Conservation (phyloP, 1,284 basidiomycete species). For the Cystobasidium slooffiae region DNA sequence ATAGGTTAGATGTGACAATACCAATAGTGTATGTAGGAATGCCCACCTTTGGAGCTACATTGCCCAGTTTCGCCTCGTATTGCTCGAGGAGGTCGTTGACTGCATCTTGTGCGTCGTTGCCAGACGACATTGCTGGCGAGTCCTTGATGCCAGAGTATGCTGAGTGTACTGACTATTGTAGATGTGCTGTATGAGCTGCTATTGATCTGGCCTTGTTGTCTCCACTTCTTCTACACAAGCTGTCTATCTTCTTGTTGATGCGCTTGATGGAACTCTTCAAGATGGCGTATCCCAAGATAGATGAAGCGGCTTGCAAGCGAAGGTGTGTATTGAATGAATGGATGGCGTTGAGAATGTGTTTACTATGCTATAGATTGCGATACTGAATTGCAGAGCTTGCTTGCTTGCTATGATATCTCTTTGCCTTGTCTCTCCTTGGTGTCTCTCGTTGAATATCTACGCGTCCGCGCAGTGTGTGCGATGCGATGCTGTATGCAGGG, state of each 20-base stretch:
- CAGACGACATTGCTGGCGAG: slow-evolving; percentile 5
- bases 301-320: neutral
- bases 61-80: slow-evolving; percentile 35
- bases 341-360: neutral
- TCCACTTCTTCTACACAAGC: neutral
- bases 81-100: slow-evolving; percentile 37
- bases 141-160: neutral
- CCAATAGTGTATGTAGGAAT: neutral
- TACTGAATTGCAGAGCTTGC: too few species aligned
- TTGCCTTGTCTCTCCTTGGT: too few species aligned
- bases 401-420: too few species aligned
- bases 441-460: too few species aligned
- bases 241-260: slow-evolving; percentile 8
- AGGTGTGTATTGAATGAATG: neutral
- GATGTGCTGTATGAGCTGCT: neutral
- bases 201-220: neutral
- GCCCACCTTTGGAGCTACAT: slow-evolving; percentile 36
- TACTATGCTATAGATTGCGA: too few species aligned
- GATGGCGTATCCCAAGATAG: neutral
- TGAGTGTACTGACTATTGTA: neutral
- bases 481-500: too few species aligned
- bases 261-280: slow-evolving; percentile 3
- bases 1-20: neutral
- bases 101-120: slow-evolving; percentile 37
- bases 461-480: too few species aligned